Base-by-base conservation (phyloP, 805 yeast species). In the Suhomyces sp. region DNA sequence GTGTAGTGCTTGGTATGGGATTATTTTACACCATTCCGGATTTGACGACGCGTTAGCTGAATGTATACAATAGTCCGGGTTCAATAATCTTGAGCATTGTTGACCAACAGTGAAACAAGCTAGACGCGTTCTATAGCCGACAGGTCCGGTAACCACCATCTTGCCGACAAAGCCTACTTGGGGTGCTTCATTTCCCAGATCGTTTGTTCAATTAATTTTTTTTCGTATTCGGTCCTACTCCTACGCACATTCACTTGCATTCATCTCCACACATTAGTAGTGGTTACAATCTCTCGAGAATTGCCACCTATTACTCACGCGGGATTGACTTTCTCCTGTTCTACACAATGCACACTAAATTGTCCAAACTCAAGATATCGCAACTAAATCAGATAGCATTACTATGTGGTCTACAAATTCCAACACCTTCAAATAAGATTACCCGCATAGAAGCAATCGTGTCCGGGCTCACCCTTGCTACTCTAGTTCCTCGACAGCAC, bases 391-490 rank as follows among this genome's bases (percentile, higher is more conserved):
- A 55, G 17, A 35, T 57, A 9, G 66, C 68, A 12, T 51, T 62
- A 12, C 59, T 64, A 44, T 65, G 68, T 33, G 69, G 69, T 7
- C 55, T 63, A 48, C 55, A 51, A 23, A 53, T 62, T 31, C 60
- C 59, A 9, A 48, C 64, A 13, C 55, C 50, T n/a, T 17, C 57
- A 10, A 60, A 56, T 36, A 65, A 65, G 33, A 51, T 56, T 12
- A 54, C 61, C 2, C 52, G 60, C 23, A 40, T 58, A n/a, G 47
- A 50, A 9, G 19, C 50, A 13, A 52, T 56, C 4, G 29, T 45
- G 12, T 33, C 50, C 15, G 57, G 59, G 40, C 44, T 57, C 26
- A 22, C 47, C 51, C 44, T 54, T 44, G 41, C 52, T 50, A 12
- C 35, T 36, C 33, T 41, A 24, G 6, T 53, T 24, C 54, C 59